phyloP scores from a whole-genome alignment of 2,329 filamentous ascomycete species.

The Ophiocordyceps polyrhachis-furcata region DNA sequence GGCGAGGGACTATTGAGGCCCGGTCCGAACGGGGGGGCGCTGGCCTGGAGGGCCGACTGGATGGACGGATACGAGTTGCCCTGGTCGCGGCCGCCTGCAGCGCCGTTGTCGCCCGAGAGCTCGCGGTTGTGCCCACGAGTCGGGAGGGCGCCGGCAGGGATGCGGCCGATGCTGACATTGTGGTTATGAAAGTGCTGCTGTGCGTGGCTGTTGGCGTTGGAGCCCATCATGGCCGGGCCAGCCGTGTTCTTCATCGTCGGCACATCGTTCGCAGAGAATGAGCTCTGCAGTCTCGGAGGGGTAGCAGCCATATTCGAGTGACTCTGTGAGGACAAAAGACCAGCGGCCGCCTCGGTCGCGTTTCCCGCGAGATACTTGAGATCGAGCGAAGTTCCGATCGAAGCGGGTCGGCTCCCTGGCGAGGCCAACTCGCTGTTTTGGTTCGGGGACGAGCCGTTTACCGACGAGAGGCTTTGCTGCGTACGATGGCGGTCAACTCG shows the following conservation, averaged over 20 bases:
- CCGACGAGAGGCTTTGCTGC: conserved; percentile 36
- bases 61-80: conserved; percentile 35
- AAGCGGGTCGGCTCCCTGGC: conserved; percentile 27
- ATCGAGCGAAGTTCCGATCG: conserved; percentile 39
- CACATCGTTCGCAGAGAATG: conserved; percentile 79
- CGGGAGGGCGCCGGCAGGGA: conserved; percentile 46
- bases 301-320: conserved; percentile 40
- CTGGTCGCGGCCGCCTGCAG: conserved; percentile 23
- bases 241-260: conserved; percentile 62
- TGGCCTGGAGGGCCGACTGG: conserved; percentile 61
- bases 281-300: conserved; percentile 57
- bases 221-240: conserved; percentile 21
- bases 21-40: conserved; percentile 61
- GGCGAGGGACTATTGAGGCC: conserved; percentile 16
- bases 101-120: conserved; percentile 33
- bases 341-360: conserved; percentile 17
- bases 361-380: conserved; percentile 30
- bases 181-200: conserved; percentile 55
- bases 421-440: conserved; percentile 26
- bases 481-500: conserved; percentile 50
- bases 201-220: conserved; percentile 37
- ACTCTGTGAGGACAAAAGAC: conserved; percentile 25
- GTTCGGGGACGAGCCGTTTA: conserved; percentile 20
- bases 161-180: conserved; percentile 65
- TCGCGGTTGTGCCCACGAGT: conserved; percentile 54